phyloP scores from a whole-genome alignment of 2,329 filamentous ascomycete species.

The Aspergillus latus region DNA sequence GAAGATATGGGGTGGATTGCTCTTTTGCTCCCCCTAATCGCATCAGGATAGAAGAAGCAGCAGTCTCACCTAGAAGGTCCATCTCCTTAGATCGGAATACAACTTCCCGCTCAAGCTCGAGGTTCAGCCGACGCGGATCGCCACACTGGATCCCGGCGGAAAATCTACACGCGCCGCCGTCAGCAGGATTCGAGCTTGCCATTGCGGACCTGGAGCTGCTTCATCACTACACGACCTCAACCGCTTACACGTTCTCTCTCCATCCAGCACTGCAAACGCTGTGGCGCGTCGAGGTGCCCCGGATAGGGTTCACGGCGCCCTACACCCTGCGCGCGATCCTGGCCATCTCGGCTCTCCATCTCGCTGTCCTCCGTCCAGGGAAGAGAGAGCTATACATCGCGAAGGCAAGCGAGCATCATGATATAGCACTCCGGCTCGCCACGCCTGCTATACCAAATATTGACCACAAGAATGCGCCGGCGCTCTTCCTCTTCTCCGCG shows the following conservation, averaged over 20 bases:
- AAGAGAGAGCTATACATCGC: background rate
- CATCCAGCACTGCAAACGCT: background rate
- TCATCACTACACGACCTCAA: slow-evolving; percentile 10
- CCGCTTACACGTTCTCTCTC: slow-evolving; percentile 3
- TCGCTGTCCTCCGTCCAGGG: background rate
- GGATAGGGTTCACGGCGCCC: background rate
- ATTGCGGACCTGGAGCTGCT: slow-evolving; percentile 3
- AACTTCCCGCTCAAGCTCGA: too few relatives aligned
- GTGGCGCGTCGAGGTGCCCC: slow-evolving; percentile 5
- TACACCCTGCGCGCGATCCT: slow-evolving; percentile 4
- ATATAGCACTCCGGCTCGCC: slow-evolving; percentile 1
- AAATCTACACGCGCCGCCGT: too few relatives aligned
- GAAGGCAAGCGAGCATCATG: background rate
- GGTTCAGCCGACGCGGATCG: too few relatives aligned
- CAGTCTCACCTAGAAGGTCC: too few relatives aligned
- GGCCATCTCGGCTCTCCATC: background rate
- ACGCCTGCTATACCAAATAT: slow-evolving; percentile 1
- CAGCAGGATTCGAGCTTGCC: background rate
- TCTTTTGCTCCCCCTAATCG: too few relatives aligned
- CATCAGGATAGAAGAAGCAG: too few relatives aligned
- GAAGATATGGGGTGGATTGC: too few relatives aligned
- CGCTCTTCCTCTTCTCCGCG: slow-evolving; percentile 1
- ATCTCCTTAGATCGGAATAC: too few relatives aligned
- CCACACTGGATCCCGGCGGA: too few relatives aligned
- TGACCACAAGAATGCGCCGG: background rate